Evolutionary conservation across 2,329 filamentous ascomycete genomes (phyloP).

Genomic region (Plectosphaerella sp.): DNA sequence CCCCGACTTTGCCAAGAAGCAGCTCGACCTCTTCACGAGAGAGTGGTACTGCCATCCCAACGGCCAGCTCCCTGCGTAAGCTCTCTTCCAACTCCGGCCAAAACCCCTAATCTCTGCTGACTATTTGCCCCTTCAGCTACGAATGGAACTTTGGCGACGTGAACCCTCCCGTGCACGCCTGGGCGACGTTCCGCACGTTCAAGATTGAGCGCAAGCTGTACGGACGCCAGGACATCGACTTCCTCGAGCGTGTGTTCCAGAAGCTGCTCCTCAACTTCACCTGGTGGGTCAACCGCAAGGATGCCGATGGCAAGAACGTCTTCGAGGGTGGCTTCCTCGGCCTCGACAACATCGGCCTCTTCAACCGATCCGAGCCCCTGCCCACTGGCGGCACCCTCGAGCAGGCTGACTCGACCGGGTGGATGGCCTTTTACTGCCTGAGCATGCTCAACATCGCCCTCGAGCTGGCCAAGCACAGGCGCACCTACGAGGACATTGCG

Average conservation of each 20-base stretch:
- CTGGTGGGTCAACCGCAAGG: constrained; percentile 99
- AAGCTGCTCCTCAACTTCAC: constrained; percentile 95
- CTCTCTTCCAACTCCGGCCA: not conserved
- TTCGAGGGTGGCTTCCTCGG: constrained; percentile 96
- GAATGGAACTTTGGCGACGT: constrained; percentile 99
- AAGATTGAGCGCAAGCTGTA: constrained; percentile 99
- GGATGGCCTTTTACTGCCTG: constrained; percentile 98
- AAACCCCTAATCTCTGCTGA: too few relatives aligned
- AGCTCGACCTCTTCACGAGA: constrained; percentile 89
- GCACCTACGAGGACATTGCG: constrained; percentile 93
- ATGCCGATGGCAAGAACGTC: constrained; percentile 90
- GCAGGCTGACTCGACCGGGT: constrained; percentile 95
- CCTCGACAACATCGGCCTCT: constrained; percentile 93
- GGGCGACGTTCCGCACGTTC: constrained; percentile 93
- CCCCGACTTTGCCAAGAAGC: constrained; percentile 96
- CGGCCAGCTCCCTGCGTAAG: constrained; percentile 83
- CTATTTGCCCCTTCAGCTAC: constrained; percentile 35
- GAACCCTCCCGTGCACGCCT: constrained; percentile 93
- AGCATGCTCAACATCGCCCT: constrained; percentile 97
- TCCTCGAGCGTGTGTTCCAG: constrained; percentile 93
- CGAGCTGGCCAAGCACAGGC: constrained; percentile 89
- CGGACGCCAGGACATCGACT: constrained; percentile 89
- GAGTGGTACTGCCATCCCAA: constrained; percentile 99
- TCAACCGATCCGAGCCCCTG: constrained; percentile 93
- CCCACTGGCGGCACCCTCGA: constrained; percentile 91